These are phyloP conservation scores for Artemisia tridentata DNA, from an alignment of 129 eudicot species.

Conservation along the genomic window DNA sequence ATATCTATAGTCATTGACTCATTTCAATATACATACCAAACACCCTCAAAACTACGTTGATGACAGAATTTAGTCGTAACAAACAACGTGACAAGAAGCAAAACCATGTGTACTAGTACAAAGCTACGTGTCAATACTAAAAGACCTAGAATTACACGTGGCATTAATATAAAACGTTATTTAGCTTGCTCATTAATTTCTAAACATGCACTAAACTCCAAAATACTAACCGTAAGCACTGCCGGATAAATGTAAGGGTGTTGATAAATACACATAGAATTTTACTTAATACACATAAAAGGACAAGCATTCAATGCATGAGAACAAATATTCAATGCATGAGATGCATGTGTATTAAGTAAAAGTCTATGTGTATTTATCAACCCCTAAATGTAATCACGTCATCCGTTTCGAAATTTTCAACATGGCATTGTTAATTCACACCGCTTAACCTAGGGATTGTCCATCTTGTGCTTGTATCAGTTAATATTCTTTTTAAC, in stretches of 20 bases:
- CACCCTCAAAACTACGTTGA: constrained; percentile 3
- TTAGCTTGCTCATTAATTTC: constrained; percentile 29
- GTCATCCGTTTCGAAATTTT: not conserved
- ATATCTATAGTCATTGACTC: too few relatives aligned
- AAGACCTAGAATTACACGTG: constrained; percentile 35
- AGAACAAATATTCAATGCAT: too few relatives aligned
- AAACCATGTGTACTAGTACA: constrained; percentile 30
- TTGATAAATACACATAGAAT: too few relatives aligned
- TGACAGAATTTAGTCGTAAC: constrained; percentile 35
- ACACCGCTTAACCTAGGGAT: too few relatives aligned
- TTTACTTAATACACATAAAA: too few relatives aligned
- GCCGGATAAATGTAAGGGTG: constrained; percentile 19
- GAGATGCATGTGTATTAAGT: too few relatives aligned
- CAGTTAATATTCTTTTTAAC: too few relatives aligned
- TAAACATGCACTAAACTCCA: constrained; percentile 35
- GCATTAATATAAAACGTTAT: constrained; percentile 27
- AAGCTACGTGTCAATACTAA: constrained; percentile 38
- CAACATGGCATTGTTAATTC: too few relatives aligned
- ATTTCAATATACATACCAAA: too few relatives aligned
- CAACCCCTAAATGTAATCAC: not conserved
- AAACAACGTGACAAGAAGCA: constrained; percentile 37
- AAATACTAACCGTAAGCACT: constrained; percentile 22
- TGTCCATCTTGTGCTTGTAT: too few relatives aligned
- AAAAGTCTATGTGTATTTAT: too few relatives aligned
- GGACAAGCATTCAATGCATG: too few relatives aligned